Conservation (phyloP, 1,284 basidiomycete genomes). For the Ceratobasidium sp. region DNA sequence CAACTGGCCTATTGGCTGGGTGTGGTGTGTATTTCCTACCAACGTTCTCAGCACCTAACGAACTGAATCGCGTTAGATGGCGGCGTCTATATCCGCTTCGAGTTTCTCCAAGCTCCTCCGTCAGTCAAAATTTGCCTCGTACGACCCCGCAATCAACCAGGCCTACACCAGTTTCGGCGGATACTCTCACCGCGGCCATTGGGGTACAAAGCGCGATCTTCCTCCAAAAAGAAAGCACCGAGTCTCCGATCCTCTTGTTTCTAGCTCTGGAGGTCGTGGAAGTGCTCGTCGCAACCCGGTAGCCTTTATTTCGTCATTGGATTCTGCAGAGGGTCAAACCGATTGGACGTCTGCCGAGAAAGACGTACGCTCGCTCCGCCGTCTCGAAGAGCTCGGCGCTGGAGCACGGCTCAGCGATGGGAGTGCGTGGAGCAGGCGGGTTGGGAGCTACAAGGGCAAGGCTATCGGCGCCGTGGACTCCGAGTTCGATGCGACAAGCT, state of each 20-base stretch:
- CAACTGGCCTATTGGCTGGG: too few relatives aligned
- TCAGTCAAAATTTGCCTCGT: slow-evolving; percentile 80
- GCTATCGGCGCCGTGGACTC: slow-evolving; percentile 64
- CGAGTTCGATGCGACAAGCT: slow-evolving; percentile 58
- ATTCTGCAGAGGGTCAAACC: slow-evolving; percentile 78
- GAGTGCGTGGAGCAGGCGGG: slow-evolving; percentile 58
- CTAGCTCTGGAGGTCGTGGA: slow-evolving; percentile 34
- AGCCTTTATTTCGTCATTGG: slow-evolving; percentile 71
- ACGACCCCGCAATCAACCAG: slow-evolving; percentile 78
- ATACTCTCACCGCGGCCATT: slow-evolving; percentile 78
- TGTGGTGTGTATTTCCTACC: neutral
- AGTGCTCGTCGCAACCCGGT: slow-evolving; percentile 68
- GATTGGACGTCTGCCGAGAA: slow-evolving; percentile 77
- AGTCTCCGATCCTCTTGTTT: slow-evolving; percentile 36
- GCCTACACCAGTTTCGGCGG: slow-evolving; percentile 77
- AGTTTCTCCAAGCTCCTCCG: slow-evolving; percentile 79
- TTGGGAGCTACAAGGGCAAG: slow-evolving; percentile 55
- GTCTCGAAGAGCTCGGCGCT: slow-evolving; percentile 73
- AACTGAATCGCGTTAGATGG: neutral
- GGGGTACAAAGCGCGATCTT: slow-evolving; percentile 82
- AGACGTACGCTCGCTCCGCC: slow-evolving; percentile 72
- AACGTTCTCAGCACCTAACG: neutral
- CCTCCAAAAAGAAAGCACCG: slow-evolving; percentile 53
- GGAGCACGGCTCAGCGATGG: slow-evolving; percentile 55
- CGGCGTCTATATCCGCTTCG: slow-evolving; percentile 60